These are phyloP conservation scores for Pilasporangium apinafurcum DNA, from an alignment of 352 stramenopile species.

Conservation along the genomic window DNA sequence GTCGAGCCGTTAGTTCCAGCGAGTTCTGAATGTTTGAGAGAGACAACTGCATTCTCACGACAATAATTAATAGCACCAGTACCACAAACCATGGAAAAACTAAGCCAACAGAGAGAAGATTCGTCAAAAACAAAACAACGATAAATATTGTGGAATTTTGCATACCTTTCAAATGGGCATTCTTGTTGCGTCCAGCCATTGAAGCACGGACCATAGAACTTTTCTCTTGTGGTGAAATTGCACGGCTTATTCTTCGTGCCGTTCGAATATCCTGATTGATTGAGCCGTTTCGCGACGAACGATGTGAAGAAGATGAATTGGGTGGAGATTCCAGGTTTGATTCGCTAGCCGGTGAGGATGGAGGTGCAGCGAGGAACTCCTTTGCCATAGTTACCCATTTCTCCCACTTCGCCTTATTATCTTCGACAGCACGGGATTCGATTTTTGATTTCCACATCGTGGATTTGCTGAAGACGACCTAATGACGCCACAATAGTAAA, in stretches of 20 bases:
- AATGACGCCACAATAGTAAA: background rate
- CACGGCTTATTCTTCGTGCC: too few species aligned
- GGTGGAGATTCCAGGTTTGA: background rate
- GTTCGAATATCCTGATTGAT: too few species aligned
- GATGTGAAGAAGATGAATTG: too few species aligned
- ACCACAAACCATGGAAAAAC: conserved; percentile 71
- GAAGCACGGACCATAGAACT: too few species aligned
- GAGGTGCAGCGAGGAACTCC: conserved; percentile 20
- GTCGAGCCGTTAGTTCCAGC: conserved; percentile 31
- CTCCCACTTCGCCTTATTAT: conserved; percentile 71
- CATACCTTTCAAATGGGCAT: too few species aligned
- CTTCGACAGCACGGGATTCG: conserved; percentile 56
- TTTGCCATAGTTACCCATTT: conserved; percentile 66
- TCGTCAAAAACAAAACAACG: background rate
- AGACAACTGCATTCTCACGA: conserved; percentile 49
- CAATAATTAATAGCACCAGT: conserved; percentile 48
- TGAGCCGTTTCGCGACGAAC: too few species aligned
- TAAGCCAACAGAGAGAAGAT: too few species aligned
- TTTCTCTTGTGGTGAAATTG: too few species aligned
- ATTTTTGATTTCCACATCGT: conserved; percentile 84
- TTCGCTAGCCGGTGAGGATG: too few species aligned
- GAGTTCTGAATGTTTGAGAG: conserved; percentile 52
- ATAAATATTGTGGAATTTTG: too few species aligned
- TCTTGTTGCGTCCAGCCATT: too few species aligned
- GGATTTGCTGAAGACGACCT: conserved; percentile 78